Evolutionary conservation across 225 moss, liverwort and hornwort species (phyloP), one percentile per base, ranked within the genome.

Genomic region (Bryum argenteum): DNA sequence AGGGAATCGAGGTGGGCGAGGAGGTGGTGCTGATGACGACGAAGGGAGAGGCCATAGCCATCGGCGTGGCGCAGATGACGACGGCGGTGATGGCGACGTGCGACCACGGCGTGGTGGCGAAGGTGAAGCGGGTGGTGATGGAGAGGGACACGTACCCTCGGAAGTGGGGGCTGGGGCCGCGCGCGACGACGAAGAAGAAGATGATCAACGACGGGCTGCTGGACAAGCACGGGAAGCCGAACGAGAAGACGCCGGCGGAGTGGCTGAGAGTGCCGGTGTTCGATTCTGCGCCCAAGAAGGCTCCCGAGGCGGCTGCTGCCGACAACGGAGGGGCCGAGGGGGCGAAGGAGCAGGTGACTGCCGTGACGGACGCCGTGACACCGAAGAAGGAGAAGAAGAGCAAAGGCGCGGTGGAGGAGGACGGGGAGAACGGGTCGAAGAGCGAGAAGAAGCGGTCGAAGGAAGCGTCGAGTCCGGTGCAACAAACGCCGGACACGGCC

Each of bases 1-100:
- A 93, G 8, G 93, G 91, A 10, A 59, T 91, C 12, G 96, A 96
- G 73, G 90, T 89, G 33, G 96, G 90, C 38, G 91, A 96, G 72
- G 96, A 96, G 76, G 87, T 96, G 0, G 93, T 96, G 10, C 74
- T 96, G 53, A 96, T 96, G 93, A 91, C 96, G 11, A 96, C 96
- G 15, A 96, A 96, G 52, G 96, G 93, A 8, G 96, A 96, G 77
- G 96, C 96, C 11, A 96, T 96, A 11, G 96, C 96, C 0, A 65
- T 96, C 4, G 91, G 93, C 21, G 69, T 96, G 19, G 89, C 96
- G 6, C 87, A 93, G 70, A 93, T 96, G 96, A 96, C 96, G 1
- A 93, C 93, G 5, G 93, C 91, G 4, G 91, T 93, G 15, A 96
- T 96, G 96, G 96, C 96, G 13, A 93, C 93, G 24, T 96, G 96